These are phyloP conservation scores for Decorospora gaudefroyi DNA, from an alignment of 2,329 filamentous ascomycete genomes.

Conservation along the genomic window DNA sequence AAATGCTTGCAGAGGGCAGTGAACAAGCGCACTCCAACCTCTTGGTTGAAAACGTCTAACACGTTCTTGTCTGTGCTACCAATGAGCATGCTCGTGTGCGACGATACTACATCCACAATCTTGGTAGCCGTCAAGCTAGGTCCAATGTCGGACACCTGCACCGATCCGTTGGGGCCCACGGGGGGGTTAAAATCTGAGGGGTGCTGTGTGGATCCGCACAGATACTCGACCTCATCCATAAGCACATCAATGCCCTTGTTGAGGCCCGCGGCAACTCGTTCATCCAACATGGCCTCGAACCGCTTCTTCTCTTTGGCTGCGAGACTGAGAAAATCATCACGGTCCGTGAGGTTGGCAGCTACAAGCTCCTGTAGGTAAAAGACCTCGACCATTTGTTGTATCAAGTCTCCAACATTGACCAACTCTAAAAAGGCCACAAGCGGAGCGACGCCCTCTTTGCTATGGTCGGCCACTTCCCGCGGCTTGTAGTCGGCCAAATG, in stretches of 20 bases:
- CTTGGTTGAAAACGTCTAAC: slow-evolving; percentile 97
- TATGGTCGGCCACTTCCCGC: slow-evolving; percentile 74
- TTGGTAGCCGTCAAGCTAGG: slow-evolving; percentile 78
- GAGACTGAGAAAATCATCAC: slow-evolving; percentile 91
- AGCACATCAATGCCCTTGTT: slow-evolving; percentile 98
- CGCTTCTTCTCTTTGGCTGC: slow-evolving; percentile 95
- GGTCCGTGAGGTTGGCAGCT: slow-evolving; percentile 78
- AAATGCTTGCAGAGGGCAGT: slow-evolving; percentile 93
- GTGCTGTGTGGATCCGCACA: slow-evolving; percentile 84
- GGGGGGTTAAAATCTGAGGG: slow-evolving; percentile 89
- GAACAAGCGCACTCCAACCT: slow-evolving; percentile 92
- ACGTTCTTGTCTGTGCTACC: slow-evolving; percentile 98
- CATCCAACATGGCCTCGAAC: slow-evolving; percentile 98
- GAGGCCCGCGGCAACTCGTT: slow-evolving; percentile 90
- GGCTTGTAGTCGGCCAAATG: slow-evolving; percentile 93
- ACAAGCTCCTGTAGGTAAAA: slow-evolving; percentile 97
- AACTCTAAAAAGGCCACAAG: slow-evolving; percentile 95
- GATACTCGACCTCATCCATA: slow-evolving; percentile 97
- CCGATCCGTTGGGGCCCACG: slow-evolving; percentile 41
- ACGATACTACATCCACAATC: slow-evolving; percentile 82
- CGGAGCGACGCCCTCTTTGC: slow-evolving; percentile 77
- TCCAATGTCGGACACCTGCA: slow-evolving; percentile 62
- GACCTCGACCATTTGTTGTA: slow-evolving; percentile 98
- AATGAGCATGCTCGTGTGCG: slow-evolving; percentile 88
- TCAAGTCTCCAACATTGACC: slow-evolving; percentile 96